Evolutionary conservation across 164 flowering plant species (phyloP).

Genomic region (Malania oleifera): DNA sequence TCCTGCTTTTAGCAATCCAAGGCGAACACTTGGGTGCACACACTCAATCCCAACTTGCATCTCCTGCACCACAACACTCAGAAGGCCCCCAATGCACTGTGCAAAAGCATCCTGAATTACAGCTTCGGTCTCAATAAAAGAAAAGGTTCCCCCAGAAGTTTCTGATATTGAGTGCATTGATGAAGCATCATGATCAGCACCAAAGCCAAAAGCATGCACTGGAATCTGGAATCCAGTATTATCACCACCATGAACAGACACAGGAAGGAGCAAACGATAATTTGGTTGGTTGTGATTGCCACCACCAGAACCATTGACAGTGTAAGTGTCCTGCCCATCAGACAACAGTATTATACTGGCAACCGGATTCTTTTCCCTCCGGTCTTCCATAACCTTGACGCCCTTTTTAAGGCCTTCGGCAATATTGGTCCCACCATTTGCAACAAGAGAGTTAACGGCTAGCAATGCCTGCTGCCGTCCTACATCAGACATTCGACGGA

Average conservation of each 20-base stretch:
- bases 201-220: constrained; percentile 67
- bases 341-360: constrained; percentile 54
- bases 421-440: constrained; percentile 66
- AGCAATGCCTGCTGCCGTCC: constrained; percentile 53
- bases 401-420: constrained; percentile 64
- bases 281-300: constrained; percentile 26
- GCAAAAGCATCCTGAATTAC: constrained; percentile 72
- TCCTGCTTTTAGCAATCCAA: constrained; percentile 45
- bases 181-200: constrained; percentile 62
- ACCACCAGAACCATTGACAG: constrained; percentile 24
- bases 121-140: constrained; percentile 60
- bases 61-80: constrained; percentile 58
- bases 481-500: constrained; percentile 46
- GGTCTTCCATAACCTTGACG: constrained; percentile 54
- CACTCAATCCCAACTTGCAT: constrained; percentile 39
- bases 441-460: constrained; percentile 51
- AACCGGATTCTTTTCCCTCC: constrained; percentile 51
- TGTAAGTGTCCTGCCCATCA: constrained; percentile 63
- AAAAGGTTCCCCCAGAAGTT: constrained; percentile 63
- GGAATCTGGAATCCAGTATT: constrained; percentile 42
- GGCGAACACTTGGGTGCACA: constrained; percentile 24
- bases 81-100: constrained; percentile 65
- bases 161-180: constrained; percentile 65
- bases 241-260: constrained; percentile 27
- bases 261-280: constrained; percentile 47